Conservation (phyloP, 805 yeast species). For the Metschnikowia borealis region DNA sequence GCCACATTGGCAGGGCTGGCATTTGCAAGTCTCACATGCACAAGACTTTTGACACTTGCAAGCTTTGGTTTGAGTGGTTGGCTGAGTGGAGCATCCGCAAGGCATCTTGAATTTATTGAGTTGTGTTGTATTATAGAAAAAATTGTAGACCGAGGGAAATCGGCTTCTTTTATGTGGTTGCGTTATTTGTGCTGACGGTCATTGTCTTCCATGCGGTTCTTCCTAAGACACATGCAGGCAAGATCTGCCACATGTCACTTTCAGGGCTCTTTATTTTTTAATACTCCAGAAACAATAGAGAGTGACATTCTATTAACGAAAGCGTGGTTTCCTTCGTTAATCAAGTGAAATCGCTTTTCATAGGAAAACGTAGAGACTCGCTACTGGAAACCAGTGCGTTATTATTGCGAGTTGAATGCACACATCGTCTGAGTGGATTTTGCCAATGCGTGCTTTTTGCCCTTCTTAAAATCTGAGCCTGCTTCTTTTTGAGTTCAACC, state of each 20-base stretch:
- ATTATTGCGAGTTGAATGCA: neutral
- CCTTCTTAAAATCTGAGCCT: too few species aligned
- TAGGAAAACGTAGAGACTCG: too few species aligned
- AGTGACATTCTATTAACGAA: neutral
- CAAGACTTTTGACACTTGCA: slow-evolving; percentile 4
- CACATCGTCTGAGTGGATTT: neutral
- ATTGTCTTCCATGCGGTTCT: neutral
- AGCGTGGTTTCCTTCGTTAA: neutral
- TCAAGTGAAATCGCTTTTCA: too few species aligned
- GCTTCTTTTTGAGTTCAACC: too few species aligned
- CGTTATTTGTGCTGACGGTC: slow-evolving; percentile 5
- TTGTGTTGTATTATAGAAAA: neutral
- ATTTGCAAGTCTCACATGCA: slow-evolving; percentile 8
- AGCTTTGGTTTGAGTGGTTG: neutral
- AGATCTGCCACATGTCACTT: neutral
- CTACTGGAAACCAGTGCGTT: neutral
- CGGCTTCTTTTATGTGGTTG: slow-evolving; percentile 3
- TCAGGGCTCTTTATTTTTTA: neutral
- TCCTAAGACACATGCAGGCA: neutral
- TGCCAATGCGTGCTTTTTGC: neutral
- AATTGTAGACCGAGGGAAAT: neutral
- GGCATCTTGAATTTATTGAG: slow-evolving; percentile 1
- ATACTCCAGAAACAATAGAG: neutral
- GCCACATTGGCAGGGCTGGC: slow-evolving; percentile 8
- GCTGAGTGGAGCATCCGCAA: slow-evolving; percentile 6